Conservation (phyloP, 306 rosid species). For the Pterocarpus macrocarpus region DNA sequence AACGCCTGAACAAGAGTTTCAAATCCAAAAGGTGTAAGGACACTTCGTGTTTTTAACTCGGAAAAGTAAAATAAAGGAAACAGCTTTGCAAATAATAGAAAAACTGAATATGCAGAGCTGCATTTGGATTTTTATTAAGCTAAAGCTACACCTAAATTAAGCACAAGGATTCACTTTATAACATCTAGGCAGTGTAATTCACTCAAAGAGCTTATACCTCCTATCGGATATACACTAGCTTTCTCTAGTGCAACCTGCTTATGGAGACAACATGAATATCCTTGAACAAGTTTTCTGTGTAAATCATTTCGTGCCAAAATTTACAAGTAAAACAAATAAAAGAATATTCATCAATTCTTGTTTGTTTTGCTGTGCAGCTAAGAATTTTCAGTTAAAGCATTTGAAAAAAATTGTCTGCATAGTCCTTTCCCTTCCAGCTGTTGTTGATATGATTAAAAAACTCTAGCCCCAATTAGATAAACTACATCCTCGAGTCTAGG, state of each 20-base stretch:
- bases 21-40: neutral
- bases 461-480: slow-evolving; percentile 37
- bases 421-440: slow-evolving; percentile 43
- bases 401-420: slow-evolving; percentile 43
- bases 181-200: slow-evolving; percentile 4
- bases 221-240: slow-evolving; percentile 27
- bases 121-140: neutral
- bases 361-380: slow-evolving; percentile 46
- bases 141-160: neutral
- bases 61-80: neutral
- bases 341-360: slow-evolving; percentile 56
- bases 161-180: slow-evolving; percentile 1
- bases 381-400: slow-evolving; percentile 45
- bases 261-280: slow-evolving; percentile 28
- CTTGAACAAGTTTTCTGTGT: slow-evolving; percentile 40
- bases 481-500: slow-evolving; percentile 42
- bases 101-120: neutral
- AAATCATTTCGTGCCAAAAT: slow-evolving; percentile 46
- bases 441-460: slow-evolving; percentile 37
- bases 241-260: slow-evolving; percentile 42
- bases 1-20: neutral
- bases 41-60: neutral
- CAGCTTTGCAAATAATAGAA: neutral
- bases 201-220: slow-evolving; percentile 38
- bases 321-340: slow-evolving; percentile 62